Evolutionary conservation across 768 basidiomycete species (phyloP).

Genomic region (Russula earlei): DNA sequence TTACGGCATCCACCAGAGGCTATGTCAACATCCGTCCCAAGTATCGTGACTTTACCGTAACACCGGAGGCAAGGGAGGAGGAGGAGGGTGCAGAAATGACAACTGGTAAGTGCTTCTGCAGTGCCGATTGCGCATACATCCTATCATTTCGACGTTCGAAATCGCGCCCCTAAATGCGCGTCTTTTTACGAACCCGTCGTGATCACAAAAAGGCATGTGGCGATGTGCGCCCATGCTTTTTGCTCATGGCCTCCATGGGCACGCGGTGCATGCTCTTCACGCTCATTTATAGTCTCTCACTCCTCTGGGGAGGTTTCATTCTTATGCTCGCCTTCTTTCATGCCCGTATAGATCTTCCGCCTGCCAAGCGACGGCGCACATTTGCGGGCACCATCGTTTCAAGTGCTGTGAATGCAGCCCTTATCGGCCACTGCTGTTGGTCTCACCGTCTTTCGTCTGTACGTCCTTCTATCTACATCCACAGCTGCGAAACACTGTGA

Average conservation of each 20-base stretch:
- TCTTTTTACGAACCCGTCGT: not conserved
- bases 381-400: conserved; percentile 77
- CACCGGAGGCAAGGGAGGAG: conserved; percentile 21
- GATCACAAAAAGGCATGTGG: conserved; percentile 9
- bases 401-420: conserved; percentile 74
- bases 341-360: conserved; percentile 52
- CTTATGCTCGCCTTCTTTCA: conserved; percentile 25
- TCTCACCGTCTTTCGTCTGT: conserved; percentile 81
- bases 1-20: conserved; percentile 45
- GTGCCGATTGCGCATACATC: not conserved
- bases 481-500: not conserved
- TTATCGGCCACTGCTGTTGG: conserved; percentile 84
- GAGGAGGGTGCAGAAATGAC: conserved; percentile 37
- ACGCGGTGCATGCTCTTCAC: conserved; percentile 27
- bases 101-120: conserved; percentile 30
- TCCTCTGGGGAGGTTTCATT: conserved; percentile 18
- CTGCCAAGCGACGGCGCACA: conserved; percentile 70
- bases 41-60: conserved; percentile 36
- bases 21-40: conserved; percentile 64
- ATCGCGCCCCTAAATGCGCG: not conserved
- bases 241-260: conserved; percentile 17
- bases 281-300: conserved; percentile 34
- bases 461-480: conserved; percentile 29
- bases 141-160: not conserved
- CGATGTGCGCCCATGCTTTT: conserved; percentile 8